Base-by-base conservation (phyloP, 345 rosid species). In the Microthlaspi erraticum region DNA sequence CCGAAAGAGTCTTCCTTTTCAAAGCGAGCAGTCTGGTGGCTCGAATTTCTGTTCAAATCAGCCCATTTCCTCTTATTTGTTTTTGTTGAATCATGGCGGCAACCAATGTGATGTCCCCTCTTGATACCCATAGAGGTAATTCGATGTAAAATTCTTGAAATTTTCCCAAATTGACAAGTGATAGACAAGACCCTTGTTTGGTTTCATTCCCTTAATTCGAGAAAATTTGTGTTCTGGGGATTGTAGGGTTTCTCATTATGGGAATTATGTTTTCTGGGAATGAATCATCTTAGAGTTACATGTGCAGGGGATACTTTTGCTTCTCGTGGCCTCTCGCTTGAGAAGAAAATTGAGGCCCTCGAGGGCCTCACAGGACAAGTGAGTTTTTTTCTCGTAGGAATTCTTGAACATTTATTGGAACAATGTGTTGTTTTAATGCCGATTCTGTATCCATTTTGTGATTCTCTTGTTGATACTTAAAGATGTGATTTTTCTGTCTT, bases 321-420 rank as follows among this genome's bases (percentile, higher is more conserved):
- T 62, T 81, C 87, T 39, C 87, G 86, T 44, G 96, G 79, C 34
- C 75, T 85, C 49, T 87, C 94, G 32, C 79, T 91, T 50, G 98
- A 93, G 83, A 86, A 86, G 91, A 93, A 85, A 86, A 91, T 93
- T 42, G 97, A 93, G 55, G 83, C 82, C 68, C 94, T 93, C 29
- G 98, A 93, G 83, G 89, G 82, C 86, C 74, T 93, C 60, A 42
- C 93, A 1, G 98, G 91, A 75, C 85, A 82, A 76, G 96, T 90
- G 77, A 77, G 68, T 64, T 50, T 50, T 43, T 77, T 72, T 60
- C n/a, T 48, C 45, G 7, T 53, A 53, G 19, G 6, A 32, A 31
- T 36, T 14, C 17, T 12, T 16, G n/a, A 12, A 50, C 13, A 41
- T 51, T 8, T 17, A 4, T 23, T 4, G 13, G 42, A 6, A 12